A percentile compares a stretch with the other conserved stretches of the same genome.
Evolutionary conservation across 2,329 filamentous ascomycete genomes (phyloP).

Genomic region (Xylariaceae sp.): DNA sequence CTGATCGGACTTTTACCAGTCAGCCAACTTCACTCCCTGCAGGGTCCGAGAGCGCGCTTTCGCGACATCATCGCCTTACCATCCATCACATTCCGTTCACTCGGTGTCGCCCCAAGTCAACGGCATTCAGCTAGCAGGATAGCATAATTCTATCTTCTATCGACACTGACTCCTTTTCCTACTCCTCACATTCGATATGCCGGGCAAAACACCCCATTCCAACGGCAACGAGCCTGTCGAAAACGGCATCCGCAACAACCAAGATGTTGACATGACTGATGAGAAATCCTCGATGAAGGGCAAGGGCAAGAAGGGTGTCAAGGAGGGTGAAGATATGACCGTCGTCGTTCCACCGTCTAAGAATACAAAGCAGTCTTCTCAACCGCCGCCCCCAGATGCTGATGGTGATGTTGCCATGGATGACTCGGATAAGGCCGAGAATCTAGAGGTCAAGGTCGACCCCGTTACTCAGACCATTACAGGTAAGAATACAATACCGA

Average conservation of each 20-base stretch:
- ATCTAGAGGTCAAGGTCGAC: slow-evolving; percentile 53
- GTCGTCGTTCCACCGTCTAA: slow-evolving; percentile 74
- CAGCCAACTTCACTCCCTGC: slow-evolving; percentile 3
- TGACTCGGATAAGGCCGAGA: slow-evolving; percentile 47
- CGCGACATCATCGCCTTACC: slow-evolving; percentile 13
- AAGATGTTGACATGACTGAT: slow-evolving; percentile 70
- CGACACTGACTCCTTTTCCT: slow-evolving; percentile 5
- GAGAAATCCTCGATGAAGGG: slow-evolving; percentile 55
- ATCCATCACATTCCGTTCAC: slow-evolving; percentile 5
- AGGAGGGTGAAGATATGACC: slow-evolving; percentile 75
- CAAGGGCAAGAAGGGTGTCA: slow-evolving; percentile 59
- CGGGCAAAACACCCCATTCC: slow-evolving; percentile 67
- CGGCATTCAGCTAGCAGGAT: not conserved
- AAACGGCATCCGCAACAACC: slow-evolving; percentile 62
- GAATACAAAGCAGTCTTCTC: slow-evolving; percentile 53
- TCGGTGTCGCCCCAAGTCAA: slow-evolving; percentile 5
- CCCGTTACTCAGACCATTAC: slow-evolving; percentile 55
- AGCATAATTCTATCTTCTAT: not conserved
- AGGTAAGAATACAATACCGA: slow-evolving; percentile 36
- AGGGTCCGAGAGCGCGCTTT: slow-evolving; percentile 19
- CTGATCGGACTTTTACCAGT: slow-evolving; percentile 7
- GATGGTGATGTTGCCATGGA: slow-evolving; percentile 72
- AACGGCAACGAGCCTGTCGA: slow-evolving; percentile 67
- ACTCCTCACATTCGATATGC: slow-evolving; percentile 46
- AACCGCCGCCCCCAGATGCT: slow-evolving; percentile 51